phyloP scores from a whole-genome alignment of 495 filamentous ascomycete species.

The Chaetomium cochliodes region DNA sequence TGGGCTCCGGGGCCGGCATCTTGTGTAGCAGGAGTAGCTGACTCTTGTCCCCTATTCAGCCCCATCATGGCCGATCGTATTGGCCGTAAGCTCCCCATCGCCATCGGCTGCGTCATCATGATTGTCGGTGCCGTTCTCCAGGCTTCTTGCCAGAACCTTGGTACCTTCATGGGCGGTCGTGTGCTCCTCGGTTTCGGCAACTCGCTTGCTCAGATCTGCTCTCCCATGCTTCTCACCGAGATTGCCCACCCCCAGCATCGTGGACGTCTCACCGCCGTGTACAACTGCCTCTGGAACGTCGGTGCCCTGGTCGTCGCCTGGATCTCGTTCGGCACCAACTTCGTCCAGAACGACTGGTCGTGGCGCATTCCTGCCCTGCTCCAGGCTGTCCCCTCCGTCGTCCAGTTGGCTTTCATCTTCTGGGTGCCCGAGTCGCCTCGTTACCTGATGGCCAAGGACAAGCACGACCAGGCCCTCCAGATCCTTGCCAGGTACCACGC shows the following conservation, averaged over 20 bases:
- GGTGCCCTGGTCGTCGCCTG: constrained; percentile 56
- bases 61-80: constrained; percentile 61
- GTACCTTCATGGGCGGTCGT: constrained; percentile 42
- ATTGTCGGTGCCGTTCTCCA: constrained; percentile 60
- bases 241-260: constrained; percentile 66
- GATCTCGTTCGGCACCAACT: constrained; percentile 52
- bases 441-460: constrained; percentile 64
- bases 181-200: constrained; percentile 59
- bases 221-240: constrained; percentile 64
- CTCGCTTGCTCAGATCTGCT: constrained; percentile 58
- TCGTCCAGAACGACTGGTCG: constrained; percentile 50
- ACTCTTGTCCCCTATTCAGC: constrained; percentile 33
- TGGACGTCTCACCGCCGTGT: constrained; percentile 63
- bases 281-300: constrained; percentile 64
- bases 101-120: constrained; percentile 64
- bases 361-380: constrained; percentile 58
- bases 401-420: constrained; percentile 53
- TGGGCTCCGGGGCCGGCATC: neutral
- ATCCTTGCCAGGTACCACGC: constrained; percentile 60
- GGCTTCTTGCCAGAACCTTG: constrained; percentile 48
- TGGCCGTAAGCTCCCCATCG: constrained; percentile 61
- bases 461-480: constrained; percentile 58
- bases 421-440: constrained; percentile 62
- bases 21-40: constrained; percentile 24
- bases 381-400: constrained; percentile 53